A percentile compares a stretch with the other conserved stretches of the same genome.
Evolutionary conservation across 2,329 filamentous ascomycete genomes (phyloP).

Genomic region (Chaetomium sp.): DNA sequence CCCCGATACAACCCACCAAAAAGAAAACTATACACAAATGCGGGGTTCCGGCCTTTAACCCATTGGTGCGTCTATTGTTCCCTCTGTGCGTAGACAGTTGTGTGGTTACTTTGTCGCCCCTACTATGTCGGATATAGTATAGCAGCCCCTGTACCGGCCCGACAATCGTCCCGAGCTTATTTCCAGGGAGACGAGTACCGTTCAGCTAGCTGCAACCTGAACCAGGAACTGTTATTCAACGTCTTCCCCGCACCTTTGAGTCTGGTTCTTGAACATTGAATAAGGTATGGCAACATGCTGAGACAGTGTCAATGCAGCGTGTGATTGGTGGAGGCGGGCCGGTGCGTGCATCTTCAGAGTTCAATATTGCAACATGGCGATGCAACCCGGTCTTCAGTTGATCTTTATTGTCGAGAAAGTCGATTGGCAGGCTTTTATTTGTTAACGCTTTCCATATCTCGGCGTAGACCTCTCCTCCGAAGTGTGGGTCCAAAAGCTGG

Average conservation of each 20-base stretch:
- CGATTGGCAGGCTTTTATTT: neutral
- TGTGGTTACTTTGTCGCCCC: neutral
- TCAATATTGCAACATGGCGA: neutral
- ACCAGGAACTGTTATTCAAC: neutral
- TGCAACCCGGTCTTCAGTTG: neutral
- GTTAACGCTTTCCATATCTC: too few species aligned
- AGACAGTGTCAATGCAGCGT: neutral
- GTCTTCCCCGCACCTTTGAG: neutral
- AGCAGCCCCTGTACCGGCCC: neutral
- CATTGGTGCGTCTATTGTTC: neutral
- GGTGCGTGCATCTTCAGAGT: neutral
- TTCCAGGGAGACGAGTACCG: neutral
- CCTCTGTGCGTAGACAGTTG: neutral
- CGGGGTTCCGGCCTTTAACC: neutral
- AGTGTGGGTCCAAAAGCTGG: too few species aligned
- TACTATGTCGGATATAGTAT: neutral
- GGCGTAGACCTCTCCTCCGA: too few species aligned
- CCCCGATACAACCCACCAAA: neutral
- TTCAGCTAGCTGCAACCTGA: neutral
- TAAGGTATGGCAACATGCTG: neutral
- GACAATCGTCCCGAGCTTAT: neutral
- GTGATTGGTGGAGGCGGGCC: neutral
- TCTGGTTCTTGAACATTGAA: neutral
- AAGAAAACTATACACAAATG: neutral
- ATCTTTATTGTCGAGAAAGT: neutral